Percentiles rank a stretch among this genome's conserved stretches.
Evolutionary conservation across 140 eudicot genomes (phyloP).

Genomic region (Anethum foeniculum): DNA sequence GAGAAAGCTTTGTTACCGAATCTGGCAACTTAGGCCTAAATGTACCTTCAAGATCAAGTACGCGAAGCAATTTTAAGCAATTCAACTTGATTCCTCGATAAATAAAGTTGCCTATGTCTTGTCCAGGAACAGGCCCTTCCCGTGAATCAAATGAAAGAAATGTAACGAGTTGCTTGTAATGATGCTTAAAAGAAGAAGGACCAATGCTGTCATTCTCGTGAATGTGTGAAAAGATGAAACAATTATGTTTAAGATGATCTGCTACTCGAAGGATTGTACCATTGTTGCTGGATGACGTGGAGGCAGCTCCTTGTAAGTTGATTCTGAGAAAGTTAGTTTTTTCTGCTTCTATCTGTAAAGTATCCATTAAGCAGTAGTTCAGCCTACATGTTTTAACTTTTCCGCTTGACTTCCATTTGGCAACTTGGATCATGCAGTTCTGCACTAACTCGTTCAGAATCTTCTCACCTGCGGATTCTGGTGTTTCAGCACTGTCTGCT

Average conservation of each 20-base stretch:
- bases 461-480: not conserved
- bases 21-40: slow-evolving; percentile 17
- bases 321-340: not conserved
- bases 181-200: not conserved
- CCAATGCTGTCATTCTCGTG: not conserved
- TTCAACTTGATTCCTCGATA: not conserved
- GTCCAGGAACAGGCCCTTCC: slow-evolving; percentile 13
- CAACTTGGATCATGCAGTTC: slow-evolving; percentile 8
- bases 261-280: slow-evolving; percentile 2
- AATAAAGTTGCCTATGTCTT: slow-evolving; percentile 12
- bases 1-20: not conserved
- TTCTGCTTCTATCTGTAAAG: not conserved
- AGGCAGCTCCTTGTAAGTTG: not conserved
- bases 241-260: slow-evolving; percentile 7
- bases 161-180: not conserved
- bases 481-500: not conserved
- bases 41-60: slow-evolving; percentile 22
- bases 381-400: slow-evolving; percentile 7
- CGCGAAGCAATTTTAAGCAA: slow-evolving; percentile 7
- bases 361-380: not conserved
- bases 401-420: slow-evolving; percentile 3
- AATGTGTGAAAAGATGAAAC: slow-evolving; percentile 1
- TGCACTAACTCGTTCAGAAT: not conserved
- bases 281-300: not conserved
- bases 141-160: slow-evolving; percentile 14